Evolutionary conservation across 2,329 filamentous ascomycete species (phyloP).

Genomic region (Penicillium sp.): DNA sequence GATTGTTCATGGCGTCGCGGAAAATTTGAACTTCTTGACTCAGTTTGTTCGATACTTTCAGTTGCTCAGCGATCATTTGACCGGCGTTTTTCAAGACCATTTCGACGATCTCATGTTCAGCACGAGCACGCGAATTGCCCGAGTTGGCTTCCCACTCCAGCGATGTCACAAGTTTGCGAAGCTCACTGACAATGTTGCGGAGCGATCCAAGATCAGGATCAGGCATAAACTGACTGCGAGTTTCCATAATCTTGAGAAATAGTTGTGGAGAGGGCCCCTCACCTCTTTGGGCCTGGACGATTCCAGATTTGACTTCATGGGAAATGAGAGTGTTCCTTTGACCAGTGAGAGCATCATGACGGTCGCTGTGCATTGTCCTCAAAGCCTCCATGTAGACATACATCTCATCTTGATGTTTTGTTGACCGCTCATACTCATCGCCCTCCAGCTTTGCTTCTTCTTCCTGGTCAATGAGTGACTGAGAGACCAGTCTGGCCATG

Average conservation of each 20-base stretch:
- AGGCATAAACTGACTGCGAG: slow-evolving; percentile 46
- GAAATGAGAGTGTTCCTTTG: slow-evolving; percentile 71
- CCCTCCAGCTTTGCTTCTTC: slow-evolving; percentile 73
- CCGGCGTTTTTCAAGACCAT: slow-evolving; percentile 61
- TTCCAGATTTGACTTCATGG: slow-evolving; percentile 66
- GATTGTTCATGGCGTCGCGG: slow-evolving; percentile 74
- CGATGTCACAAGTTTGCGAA: slow-evolving; percentile 62
- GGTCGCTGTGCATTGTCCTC: slow-evolving; percentile 72
- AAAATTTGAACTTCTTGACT: slow-evolving; percentile 72
- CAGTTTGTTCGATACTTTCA: slow-evolving; percentile 50
- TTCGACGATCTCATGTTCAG: slow-evolving; percentile 66
- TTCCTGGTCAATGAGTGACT: slow-evolving; percentile 80
- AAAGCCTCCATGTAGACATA: slow-evolving; percentile 81
- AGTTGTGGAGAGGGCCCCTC: slow-evolving; percentile 70
- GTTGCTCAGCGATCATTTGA: slow-evolving; percentile 51
- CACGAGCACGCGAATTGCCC: slow-evolving; percentile 54
- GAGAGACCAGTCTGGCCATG: slow-evolving; percentile 68
- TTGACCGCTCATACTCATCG: slow-evolving; percentile 85
- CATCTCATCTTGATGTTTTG: slow-evolving; percentile 82
- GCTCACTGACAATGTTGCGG: slow-evolving; percentile 65
- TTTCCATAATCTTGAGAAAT: slow-evolving; percentile 50
- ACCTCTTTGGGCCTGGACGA: slow-evolving; percentile 59
- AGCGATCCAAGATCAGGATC: slow-evolving; percentile 60
- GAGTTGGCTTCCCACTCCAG: slow-evolving; percentile 58
- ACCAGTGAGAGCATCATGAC: slow-evolving; percentile 72